Percentiles rank a stretch among this genome's conserved stretches.
Evolutionary conservation across 352 stramenopile species (phyloP).

Genomic region (Globisporangium iwayamae): DNA sequence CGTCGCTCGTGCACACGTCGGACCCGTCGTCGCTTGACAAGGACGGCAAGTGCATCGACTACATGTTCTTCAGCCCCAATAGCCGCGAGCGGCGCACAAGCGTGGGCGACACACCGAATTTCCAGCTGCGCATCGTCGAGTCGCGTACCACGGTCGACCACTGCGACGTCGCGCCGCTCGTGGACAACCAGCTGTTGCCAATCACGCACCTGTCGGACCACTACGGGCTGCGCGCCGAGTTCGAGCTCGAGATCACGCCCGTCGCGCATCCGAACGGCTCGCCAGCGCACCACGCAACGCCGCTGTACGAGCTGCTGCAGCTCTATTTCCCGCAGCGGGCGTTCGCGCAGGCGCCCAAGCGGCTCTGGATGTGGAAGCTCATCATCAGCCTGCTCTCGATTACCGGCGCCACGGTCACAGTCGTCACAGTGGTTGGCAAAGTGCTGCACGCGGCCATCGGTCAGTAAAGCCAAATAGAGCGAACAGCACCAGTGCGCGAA

Average conservation of each 20-base stretch:
- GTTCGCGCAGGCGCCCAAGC: constrained; percentile 51
- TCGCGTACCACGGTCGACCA: constrained; percentile 54
- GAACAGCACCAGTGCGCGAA: background rate
- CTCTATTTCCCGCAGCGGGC: constrained; percentile 59
- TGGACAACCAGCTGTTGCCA: constrained; percentile 28
- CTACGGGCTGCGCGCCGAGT: constrained; percentile 56
- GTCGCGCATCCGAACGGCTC: constrained; percentile 45
- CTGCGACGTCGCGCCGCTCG: constrained; percentile 28
- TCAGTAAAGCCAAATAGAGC: background rate
- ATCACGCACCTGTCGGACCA: constrained; percentile 83
- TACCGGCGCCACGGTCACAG: background rate
- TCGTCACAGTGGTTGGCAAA: constrained; percentile 1
- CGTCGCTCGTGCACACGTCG: constrained; percentile 43
- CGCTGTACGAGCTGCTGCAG: constrained; percentile 58
- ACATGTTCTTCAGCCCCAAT: constrained; percentile 71
- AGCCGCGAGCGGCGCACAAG: constrained; percentile 23
- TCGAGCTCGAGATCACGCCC: constrained; percentile 40
- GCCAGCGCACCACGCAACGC: constrained; percentile 22
- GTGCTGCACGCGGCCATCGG: constrained; percentile 9
- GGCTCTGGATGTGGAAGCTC: constrained; percentile 73
- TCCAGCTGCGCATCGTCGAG: constrained; percentile 40
- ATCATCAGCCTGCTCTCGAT: constrained; percentile 21
- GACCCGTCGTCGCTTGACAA: constrained; percentile 44
- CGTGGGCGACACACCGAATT: constrained; percentile 28
- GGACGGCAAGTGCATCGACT: constrained; percentile 85